Conservation (phyloP, 106 monocot genomes). For the Acorus calamus region DNA sequence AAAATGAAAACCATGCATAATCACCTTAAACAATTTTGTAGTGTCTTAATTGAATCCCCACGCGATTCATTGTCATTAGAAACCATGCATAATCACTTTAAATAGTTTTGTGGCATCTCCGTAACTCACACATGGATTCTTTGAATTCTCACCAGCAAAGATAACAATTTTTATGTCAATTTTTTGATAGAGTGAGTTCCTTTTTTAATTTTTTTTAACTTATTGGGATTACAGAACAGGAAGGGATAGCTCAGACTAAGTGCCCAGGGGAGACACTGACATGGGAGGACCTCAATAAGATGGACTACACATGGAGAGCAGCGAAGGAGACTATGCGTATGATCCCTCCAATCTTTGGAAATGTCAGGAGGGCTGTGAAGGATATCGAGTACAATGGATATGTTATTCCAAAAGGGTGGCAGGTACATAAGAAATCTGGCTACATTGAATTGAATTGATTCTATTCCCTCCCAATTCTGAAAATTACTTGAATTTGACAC, state of each 20-base stretch:
- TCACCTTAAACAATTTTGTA: no score
- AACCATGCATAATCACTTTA: no score
- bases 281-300: slow-evolving; percentile 29
- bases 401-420: slow-evolving; percentile 38
- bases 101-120: no score
- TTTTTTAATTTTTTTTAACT: background rate
- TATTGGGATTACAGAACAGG: slow-evolving; percentile 19
- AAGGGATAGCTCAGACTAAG: slow-evolving; percentile 26
- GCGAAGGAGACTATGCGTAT: slow-evolving; percentile 28
- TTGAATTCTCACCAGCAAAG: no score
- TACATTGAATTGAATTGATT: background rate
- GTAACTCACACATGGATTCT: no score
- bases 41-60: no score
- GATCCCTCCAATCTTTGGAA: slow-evolving; percentile 28
- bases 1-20: no score
- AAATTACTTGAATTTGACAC: background rate
- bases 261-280: slow-evolving; percentile 16
- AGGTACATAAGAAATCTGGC: slow-evolving; percentile 1
- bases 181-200: background rate
- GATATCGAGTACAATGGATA: slow-evolving; percentile 25
- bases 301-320: slow-evolving; percentile 34
- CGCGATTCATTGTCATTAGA: no score
- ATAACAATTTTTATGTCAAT: no score
- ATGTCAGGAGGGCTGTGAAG: slow-evolving; percentile 14
- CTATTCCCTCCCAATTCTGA: no score